phyloP scores from a whole-genome alignment of 768 basidiomycete genomes.

The Leccinum aurantiacum region DNA sequence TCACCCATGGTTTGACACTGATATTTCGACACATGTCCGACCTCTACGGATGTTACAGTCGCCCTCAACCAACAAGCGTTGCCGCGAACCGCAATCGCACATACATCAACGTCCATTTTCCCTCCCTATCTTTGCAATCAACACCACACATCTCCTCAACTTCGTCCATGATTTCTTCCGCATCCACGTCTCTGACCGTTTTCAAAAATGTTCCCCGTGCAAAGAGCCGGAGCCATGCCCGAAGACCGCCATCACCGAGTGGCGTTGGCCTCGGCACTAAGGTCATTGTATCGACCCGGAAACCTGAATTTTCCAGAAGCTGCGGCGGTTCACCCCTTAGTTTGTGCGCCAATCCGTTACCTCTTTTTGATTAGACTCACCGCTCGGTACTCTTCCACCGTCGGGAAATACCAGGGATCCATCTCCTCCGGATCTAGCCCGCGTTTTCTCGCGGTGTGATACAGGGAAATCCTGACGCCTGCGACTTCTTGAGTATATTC shows the following conservation, averaged over 20 bases:
- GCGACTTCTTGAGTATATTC: slow-evolving; percentile 9
- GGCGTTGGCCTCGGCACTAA: slow-evolving; percentile 57
- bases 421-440: slow-evolving; percentile 57
- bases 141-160: slow-evolving; percentile 55
- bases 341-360: slow-evolving; percentile 3
- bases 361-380: slow-evolving; percentile 33
- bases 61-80: slow-evolving; percentile 34
- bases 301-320: slow-evolving; percentile 59
- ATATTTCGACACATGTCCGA: slow-evolving; percentile 2
- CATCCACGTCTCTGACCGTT: slow-evolving; percentile 51
- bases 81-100: slow-evolving; percentile 67
- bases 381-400: slow-evolving; percentile 60
- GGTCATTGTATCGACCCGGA: slow-evolving; percentile 52
- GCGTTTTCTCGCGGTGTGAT: slow-evolving; percentile 48
- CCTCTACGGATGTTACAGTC: slow-evolving; percentile 5
- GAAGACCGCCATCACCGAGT: slow-evolving; percentile 47
- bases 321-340: slow-evolving; percentile 26
- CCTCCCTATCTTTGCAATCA: slow-evolving; percentile 57
- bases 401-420: slow-evolving; percentile 89
- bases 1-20: slow-evolving; percentile 1
- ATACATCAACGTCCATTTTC: slow-evolving; percentile 74
- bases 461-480: slow-evolving; percentile 63
- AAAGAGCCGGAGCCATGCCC: slow-evolving; percentile 72
- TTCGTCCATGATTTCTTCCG: slow-evolving; percentile 58
- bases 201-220: slow-evolving; percentile 58